Conservation (phyloP, 2,329 filamentous ascomycete species). For the Aspergillus novofumigatus region DNA sequence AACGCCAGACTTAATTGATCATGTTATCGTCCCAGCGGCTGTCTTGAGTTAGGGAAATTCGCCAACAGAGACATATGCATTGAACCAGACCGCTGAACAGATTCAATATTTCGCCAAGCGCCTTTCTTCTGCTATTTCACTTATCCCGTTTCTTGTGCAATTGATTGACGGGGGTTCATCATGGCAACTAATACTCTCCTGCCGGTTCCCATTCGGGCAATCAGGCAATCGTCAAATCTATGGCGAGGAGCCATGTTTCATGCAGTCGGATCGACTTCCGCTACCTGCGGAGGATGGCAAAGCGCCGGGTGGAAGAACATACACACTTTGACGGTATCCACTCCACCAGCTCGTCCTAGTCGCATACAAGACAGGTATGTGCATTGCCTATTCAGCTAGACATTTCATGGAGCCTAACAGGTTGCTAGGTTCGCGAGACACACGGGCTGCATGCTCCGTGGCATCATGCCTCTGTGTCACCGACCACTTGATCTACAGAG, state of each 20-base stretch:
- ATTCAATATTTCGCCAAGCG: neutral
- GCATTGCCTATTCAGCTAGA: neutral
- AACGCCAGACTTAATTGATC: neutral
- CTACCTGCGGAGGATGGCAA: slow-evolving; percentile 3
- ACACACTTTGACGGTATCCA: slow-evolving; percentile 5
- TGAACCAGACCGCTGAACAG: neutral
- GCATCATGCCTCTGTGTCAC: neutral
- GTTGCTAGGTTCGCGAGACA: neutral
- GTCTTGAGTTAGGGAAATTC: neutral
- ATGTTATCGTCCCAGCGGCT: neutral
- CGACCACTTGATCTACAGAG: slow-evolving; percentile 11
- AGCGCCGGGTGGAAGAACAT: neutral
- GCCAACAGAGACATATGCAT: neutral
- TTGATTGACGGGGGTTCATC: neutral
- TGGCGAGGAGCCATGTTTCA: neutral
- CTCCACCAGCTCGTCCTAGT: slow-evolving; percentile 1
- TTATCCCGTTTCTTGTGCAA: neutral
- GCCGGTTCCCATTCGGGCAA: slow-evolving; percentile 7
- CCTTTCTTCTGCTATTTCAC: neutral
- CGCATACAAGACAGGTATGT: slow-evolving; percentile 2
- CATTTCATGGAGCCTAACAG: neutral
- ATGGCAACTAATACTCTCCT: slow-evolving; percentile 14
- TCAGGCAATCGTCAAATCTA: slow-evolving; percentile 6
- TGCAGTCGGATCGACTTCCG: neutral
- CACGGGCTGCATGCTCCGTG: neutral